A percentile compares a stretch with the other conserved stretches of the same genome.
These are phyloP conservation scores for Phytophthora constricta DNA, from an alignment of 352 stramenopile genomes.

Conservation along the genomic window DNA sequence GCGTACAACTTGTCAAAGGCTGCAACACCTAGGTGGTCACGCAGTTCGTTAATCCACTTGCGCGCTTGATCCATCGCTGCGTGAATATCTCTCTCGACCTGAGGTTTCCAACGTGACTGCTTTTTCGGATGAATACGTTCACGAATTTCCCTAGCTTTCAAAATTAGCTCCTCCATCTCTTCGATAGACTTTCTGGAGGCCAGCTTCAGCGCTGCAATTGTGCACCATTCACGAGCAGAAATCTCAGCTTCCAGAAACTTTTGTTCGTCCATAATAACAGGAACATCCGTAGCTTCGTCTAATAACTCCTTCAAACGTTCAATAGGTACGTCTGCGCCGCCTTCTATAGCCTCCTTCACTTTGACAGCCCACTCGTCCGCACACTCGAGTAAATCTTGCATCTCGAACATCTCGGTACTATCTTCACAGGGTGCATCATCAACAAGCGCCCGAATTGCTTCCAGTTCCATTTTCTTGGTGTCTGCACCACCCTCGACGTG, in stretches of 20 bases:
- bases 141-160: constrained; percentile 77
- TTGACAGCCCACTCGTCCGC: constrained; percentile 85
- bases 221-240: constrained; percentile 78
- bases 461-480: constrained; percentile 84
- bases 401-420: constrained; percentile 88
- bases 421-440: constrained; percentile 89
- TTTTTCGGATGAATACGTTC: constrained; percentile 77
- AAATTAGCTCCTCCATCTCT: constrained; percentile 62
- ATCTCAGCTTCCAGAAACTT: constrained; percentile 83
- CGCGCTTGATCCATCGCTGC: constrained; percentile 67
- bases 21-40: constrained; percentile 63
- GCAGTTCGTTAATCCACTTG: constrained; percentile 80
- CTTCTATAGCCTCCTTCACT: constrained; percentile 81
- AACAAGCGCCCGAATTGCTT: constrained; percentile 81
- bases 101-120: constrained; percentile 83
- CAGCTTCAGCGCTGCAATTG: constrained; percentile 58
- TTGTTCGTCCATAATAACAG: constrained; percentile 90
- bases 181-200: constrained; percentile 66
- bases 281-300: constrained; percentile 84
- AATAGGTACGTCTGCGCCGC: constrained; percentile 70
- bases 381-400: constrained; percentile 89
- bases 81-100: constrained; percentile 83
- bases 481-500: constrained; percentile 58
- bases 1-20: constrained; percentile 75
- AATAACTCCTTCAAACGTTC: constrained; percentile 76